Base-by-base conservation (phyloP, 352 stramenopile genomes). In the Blastocystis hominis region DNA sequence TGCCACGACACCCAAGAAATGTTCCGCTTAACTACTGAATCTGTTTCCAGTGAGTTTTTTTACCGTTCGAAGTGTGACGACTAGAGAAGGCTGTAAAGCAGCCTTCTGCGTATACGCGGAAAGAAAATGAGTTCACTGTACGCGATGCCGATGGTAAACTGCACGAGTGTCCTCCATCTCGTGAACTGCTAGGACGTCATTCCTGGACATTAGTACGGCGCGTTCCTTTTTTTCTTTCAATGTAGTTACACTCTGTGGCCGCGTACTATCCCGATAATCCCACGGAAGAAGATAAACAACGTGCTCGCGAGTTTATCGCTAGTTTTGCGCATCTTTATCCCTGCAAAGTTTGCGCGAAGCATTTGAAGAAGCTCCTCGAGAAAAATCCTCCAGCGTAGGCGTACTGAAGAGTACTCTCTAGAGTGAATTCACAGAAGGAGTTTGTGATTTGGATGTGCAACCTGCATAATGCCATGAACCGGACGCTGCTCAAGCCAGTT, bases 231-330 rank as follows among this genome's bases (percentile, higher is more conserved):
- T 47, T 38, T 36, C 42, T 89, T 3, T 70, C 24, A 30, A 30
- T n/a, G 4, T 81, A 96, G 93, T 89, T 95, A 69, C 93, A 96
- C 86, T 94, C 93, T 15, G 95, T 95, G 89, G 92, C 92, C n/a
- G 91, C 93, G 66, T 96, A 96, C 88, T 95, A 94, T 88, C 93
- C 93, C 2, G 92, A 96, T 24, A 94, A 94, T n/a, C 93, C 93
- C 34, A 92, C 91, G 0, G 77, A 89, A 2, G 93, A 94, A 62
- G 93, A 95, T 78, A 92, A 96, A 75, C 75, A 91, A 59, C 94
- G 95, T 89, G 90, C 92, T 46, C 92, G 90, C 55, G 91, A 91
- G 20, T 95, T 96, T 75, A 88, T 96, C 15, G 91, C 95, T 76
- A 90, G 92, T 34, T 90, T 96, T 69, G 92, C 93, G 42, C 91